Base-by-base conservation (phyloP, 345 rosid genomes). In the Cardamine chenopodiifolia region DNA sequence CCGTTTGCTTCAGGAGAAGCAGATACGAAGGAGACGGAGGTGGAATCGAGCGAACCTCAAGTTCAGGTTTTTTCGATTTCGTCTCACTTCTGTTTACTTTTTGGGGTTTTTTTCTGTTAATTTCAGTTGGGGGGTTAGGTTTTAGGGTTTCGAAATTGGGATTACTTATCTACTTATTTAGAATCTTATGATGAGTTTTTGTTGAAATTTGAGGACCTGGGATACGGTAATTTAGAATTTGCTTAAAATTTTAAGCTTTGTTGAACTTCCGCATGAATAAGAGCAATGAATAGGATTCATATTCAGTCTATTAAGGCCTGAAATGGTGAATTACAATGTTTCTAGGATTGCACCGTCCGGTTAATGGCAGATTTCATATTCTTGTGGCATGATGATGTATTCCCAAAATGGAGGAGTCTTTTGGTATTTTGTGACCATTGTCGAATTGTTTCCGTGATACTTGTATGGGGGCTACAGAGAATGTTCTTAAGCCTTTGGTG, bases 1-100 rank as follows among this genome's bases (percentile, higher is more conserved):
- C 83, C 88, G 18, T 87, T 85, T 34, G 84, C 90, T 79, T 82
- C 94, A 0, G 91, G 92, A 17, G 97, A 92, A 57, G 74, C 89
- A 0, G 92, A 87, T 65, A 84, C 89, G 28, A 68, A 84, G 20
- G 82, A 82, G 74, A 75, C 87, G 2, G 77, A 84, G 76, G 80
- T 82, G 80, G 73, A 77, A 55, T 78, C 82, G 56, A 76, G 66
- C 72, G 90, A 92, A 71, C 80, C 86, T 22, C 82, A 85, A 83
- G 58, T 84, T 29, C 83, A 86, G 96, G 97, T 93, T 83, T 68
- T 68, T 57, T 14, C 19, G 6, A 53, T 72, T 77, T 42, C 25
- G 39, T 9, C 68, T 58, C 47, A 39, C 25, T 14, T 72, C 3
- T 66, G 45, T 32, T 5, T 48, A 17, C 37, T n/a, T 4, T 48